phyloP scores from a whole-genome alignment of 108 stramenopile genomes.

The Nannochloropsis oceanica region DNA sequence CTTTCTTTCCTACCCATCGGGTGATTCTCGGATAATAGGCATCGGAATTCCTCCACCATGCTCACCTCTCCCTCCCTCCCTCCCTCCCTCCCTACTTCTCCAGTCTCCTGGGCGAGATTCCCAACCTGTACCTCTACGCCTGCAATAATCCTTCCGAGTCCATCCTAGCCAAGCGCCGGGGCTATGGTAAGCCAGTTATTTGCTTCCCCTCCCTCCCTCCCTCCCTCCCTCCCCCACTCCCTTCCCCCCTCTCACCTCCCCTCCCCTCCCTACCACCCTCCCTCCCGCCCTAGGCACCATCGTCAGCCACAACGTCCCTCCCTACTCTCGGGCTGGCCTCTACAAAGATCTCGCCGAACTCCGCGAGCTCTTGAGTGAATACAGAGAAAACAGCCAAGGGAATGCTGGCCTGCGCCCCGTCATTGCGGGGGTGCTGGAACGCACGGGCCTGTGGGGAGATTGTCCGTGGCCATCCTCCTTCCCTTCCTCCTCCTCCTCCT shows the following conservation, averaged over 20 bases:
- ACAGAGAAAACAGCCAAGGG: conserved; percentile 34
- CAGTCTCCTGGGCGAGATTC: conserved; percentile 19
- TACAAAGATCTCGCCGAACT: conserved; percentile 63
- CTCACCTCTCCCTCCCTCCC: background rate
- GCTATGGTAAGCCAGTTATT: conserved; percentile 37
- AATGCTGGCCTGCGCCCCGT: conserved; percentile 9
- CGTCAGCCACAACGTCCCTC: conserved; percentile 61
- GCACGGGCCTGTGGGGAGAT: conserved; percentile 11
- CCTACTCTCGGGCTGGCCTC: conserved; percentile 61
- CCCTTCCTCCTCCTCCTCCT: too few species aligned
- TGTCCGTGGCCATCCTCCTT: background rate
- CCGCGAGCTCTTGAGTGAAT: conserved; percentile 59
- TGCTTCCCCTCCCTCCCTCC: background rate
- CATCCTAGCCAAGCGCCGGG: conserved; percentile 68
- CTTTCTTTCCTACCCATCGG: background rate
- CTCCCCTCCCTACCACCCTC: background rate
- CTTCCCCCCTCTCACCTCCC: background rate
- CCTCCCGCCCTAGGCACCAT: conserved; percentile 34
- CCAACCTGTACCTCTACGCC: conserved; percentile 65
- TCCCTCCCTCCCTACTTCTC: background rate
- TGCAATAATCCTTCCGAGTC: conserved; percentile 68
- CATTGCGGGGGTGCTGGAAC: conserved; percentile 3
- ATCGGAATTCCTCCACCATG: background rate
- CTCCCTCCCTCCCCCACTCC: background rate
- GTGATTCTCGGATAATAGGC: too few species aligned